These are phyloP conservation scores for Chytridiales sp. DNA, from an alignment of 371 early-diverging fungal genomes.

Conservation along the genomic window DNA sequence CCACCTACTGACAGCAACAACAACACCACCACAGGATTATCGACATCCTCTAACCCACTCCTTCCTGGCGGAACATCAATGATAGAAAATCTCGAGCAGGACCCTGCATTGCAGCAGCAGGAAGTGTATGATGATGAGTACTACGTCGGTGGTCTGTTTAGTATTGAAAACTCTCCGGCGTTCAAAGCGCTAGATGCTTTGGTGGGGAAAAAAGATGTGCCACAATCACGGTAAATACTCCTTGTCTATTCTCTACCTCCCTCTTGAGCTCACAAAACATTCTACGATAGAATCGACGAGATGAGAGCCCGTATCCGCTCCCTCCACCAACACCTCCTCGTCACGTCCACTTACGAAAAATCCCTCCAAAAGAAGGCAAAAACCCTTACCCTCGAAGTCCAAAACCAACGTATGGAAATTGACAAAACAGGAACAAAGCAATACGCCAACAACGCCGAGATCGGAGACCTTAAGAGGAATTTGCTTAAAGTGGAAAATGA, in stretches of 20 bases:
- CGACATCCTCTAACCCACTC: too few relatives aligned
- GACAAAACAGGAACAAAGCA: conserved; percentile 45
- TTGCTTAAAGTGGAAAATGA: conserved; percentile 59
- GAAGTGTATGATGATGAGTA: conserved; percentile 37
- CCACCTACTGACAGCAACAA: too few relatives aligned
- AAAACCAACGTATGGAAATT: conserved; percentile 49
- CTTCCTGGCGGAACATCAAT: too few relatives aligned
- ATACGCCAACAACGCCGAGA: conserved; percentile 49
- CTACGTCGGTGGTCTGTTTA: conserved; percentile 50
- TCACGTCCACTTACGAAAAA: conserved; percentile 49
- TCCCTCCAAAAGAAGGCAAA: conserved; percentile 41
- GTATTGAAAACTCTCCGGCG: conserved; percentile 51
- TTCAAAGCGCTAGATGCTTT: conserved; percentile 47
- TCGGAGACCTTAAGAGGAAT: conserved; percentile 58
- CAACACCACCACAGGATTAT: too few relatives aligned
- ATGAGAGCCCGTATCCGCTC: conserved; percentile 35
- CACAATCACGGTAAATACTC: conserved; percentile 15
- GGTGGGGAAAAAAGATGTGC: conserved; percentile 24
- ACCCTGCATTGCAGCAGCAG: conserved; percentile 11
- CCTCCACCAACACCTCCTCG: conserved; percentile 44
- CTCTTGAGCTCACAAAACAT: neutral
- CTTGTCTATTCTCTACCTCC: neutral
- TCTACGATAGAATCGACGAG: conserved; percentile 22
- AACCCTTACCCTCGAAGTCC: conserved; percentile 41
- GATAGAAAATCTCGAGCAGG: too few relatives aligned